These are phyloP conservation scores for Paraleonurus japonicus DNA, from an alignment of 257 asterid species.

Conservation along the genomic window DNA sequence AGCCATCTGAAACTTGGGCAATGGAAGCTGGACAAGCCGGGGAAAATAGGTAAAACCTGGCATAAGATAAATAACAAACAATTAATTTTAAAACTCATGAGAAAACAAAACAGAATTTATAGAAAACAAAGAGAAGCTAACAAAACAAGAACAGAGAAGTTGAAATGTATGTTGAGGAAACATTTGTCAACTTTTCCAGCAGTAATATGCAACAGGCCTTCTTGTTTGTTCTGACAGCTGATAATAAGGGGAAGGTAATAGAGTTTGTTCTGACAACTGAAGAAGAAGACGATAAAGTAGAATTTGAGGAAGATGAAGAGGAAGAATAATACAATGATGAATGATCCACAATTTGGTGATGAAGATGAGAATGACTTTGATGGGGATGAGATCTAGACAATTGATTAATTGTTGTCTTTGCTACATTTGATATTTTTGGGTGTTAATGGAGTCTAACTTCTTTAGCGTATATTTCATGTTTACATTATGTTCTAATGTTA, in stretches of 20 bases:
- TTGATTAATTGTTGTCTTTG: too few species aligned
- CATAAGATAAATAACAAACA: constrained; percentile 20
- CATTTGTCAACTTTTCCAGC: constrained; percentile 5
- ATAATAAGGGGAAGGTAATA: neutral
- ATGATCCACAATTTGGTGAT: too few species aligned
- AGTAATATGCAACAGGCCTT: constrained; percentile 3
- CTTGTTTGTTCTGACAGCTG: constrained; percentile 10
- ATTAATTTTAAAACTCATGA: neutral
- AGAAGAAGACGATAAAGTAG: too few species aligned
- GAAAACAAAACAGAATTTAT: neutral
- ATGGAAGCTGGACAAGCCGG: constrained; percentile 83
- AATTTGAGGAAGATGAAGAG: too few species aligned
- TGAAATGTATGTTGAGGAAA: neutral
- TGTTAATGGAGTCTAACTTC: too few species aligned
- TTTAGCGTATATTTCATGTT: too few species aligned
- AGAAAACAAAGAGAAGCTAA: neutral
- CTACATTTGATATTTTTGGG: too few species aligned
- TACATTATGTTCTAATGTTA: too few species aligned
- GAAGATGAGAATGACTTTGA: too few species aligned
- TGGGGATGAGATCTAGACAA: too few species aligned
- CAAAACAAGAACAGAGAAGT: neutral
- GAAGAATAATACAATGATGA: too few species aligned
- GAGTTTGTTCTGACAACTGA: too few species aligned
- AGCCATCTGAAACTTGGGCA: constrained; percentile 91
- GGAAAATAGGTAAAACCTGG: constrained; percentile 92